Evolutionary conservation across 768 basidiomycete genomes (phyloP).

Genomic region (Calocybe cyanea): DNA sequence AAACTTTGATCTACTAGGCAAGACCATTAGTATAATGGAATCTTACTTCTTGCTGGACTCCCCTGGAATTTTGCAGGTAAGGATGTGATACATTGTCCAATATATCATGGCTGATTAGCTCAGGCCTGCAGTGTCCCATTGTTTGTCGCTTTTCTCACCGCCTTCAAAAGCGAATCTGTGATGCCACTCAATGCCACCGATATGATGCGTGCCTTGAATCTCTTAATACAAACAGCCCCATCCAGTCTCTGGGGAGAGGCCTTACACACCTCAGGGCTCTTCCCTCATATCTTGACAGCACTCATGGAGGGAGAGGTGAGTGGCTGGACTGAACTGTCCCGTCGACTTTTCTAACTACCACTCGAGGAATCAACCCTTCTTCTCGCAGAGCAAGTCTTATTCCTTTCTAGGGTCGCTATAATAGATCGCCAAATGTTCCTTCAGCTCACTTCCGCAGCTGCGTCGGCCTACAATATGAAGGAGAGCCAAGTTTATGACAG

Average conservation of each 20-base stretch:
- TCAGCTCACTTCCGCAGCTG: slow-evolving; percentile 64
- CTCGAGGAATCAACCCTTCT: slow-evolving; percentile 39
- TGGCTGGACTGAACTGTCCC: not conserved
- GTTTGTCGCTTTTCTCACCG: slow-evolving; percentile 51
- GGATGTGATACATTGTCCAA: slow-evolving; percentile 7
- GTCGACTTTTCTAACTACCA: slow-evolving; percentile 4
- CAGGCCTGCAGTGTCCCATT: slow-evolving; percentile 56
- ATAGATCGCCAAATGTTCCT: slow-evolving; percentile 65
- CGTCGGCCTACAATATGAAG: slow-evolving; percentile 38
- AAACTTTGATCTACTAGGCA: slow-evolving; percentile 75
- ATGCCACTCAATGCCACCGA: slow-evolving; percentile 56
- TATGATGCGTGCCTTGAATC: slow-evolving; percentile 53
- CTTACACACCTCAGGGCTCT: slow-evolving; percentile 72
- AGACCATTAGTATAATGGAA: slow-evolving; percentile 62
- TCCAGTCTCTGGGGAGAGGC: slow-evolving; percentile 66
- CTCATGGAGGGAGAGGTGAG: slow-evolving; percentile 66
- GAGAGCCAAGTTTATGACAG: slow-evolving; percentile 60
- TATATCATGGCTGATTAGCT: not conserved
- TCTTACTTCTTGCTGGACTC: slow-evolving; percentile 79
- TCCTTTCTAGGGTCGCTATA: slow-evolving; percentile 72
- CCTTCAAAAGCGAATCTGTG: slow-evolving; percentile 43
- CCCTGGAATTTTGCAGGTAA: slow-evolving; percentile 56
- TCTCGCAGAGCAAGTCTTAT: slow-evolving; percentile 66
- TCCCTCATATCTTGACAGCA: slow-evolving; percentile 54
- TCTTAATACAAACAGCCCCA: slow-evolving; percentile 63